phyloP scores from a whole-genome alignment of 1,284 basidiomycete species.

The Meira nashicola region DNA sequence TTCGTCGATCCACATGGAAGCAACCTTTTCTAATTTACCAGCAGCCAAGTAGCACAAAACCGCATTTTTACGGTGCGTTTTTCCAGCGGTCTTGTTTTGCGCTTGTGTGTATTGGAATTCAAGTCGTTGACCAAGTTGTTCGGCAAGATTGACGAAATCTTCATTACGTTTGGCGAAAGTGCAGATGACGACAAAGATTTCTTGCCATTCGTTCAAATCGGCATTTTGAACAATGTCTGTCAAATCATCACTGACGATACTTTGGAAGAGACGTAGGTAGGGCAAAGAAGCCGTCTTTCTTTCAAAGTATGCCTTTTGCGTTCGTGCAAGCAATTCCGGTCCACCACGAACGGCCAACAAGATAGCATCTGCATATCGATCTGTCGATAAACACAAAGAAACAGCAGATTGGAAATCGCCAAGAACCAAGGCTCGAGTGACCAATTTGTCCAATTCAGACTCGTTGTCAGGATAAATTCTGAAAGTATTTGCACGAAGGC shows the following conservation, averaged over 20 bases:
- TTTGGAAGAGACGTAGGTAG: constrained; percentile 91
- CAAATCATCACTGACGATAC: constrained; percentile 86
- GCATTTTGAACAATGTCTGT: constrained; percentile 92
- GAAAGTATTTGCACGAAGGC: constrained; percentile 66
- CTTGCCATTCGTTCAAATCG: constrained; percentile 89
- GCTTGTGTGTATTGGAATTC: constrained; percentile 66
- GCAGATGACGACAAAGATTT: constrained; percentile 93
- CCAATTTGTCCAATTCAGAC: constrained; percentile 77
- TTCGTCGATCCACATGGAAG: constrained; percentile 89
- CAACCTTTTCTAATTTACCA: constrained; percentile 78
- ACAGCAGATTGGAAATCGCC: constrained; percentile 93
- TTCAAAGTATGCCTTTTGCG: constrained; percentile 91
- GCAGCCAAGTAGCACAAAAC: constrained; percentile 83
- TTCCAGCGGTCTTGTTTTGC: constrained; percentile 50
- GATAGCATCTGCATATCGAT: constrained; percentile 89
- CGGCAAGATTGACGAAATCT: constrained; percentile 79
- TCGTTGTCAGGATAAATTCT: constrained; percentile 84
- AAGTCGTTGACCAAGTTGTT: constrained; percentile 84
- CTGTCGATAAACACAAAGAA: constrained; percentile 79
- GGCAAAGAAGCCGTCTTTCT: constrained; percentile 70
- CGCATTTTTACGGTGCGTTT: constrained; percentile 76
- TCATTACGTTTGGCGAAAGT: constrained; percentile 78
- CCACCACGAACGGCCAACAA: constrained; percentile 88
- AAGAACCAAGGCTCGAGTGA: constrained; percentile 87
- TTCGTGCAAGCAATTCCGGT: constrained; percentile 76